Evolutionary conservation across 768 basidiomycete species (phyloP), one percentile per base, ranked within the genome.

Genomic region (Lepiota venenata): DNA sequence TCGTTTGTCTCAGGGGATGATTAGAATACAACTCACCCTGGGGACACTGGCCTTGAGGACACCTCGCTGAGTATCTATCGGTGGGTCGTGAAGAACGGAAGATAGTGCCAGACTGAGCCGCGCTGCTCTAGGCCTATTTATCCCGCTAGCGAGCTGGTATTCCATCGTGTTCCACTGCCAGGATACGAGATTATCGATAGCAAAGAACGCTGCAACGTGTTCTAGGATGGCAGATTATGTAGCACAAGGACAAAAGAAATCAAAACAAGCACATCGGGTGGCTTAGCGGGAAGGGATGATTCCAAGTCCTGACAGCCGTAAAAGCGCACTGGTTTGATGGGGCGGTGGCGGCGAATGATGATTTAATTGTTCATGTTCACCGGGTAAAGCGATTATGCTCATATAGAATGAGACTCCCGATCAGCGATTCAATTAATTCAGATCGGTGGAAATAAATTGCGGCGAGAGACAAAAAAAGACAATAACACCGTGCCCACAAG

Each of bases 71-170:
- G n/a, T 12, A 14, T 54, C 52, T 18, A 38, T 27, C 16, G 29
- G 22, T 20, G 52, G 29, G 32, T 40, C 45, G 18, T 39, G 45
- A 4, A 53, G 22, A 37, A 46, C 45, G 15, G 52, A 40, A 11
- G 52, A 47, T 15, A 35, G 44, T 40, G 52, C 44, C 22, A 46
- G 52, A 39, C 52, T 47, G 25, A 46, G 44, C 8, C 22, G 44
- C 12, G 37, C 44, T 0, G 52, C 52, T 14, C 40, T 46, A 29
- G 52, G 52, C 2, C 52, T 46, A 14, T 47, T 43, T 2, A 53
- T 47, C 7, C 44, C 52, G 14, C 37, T 22, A 10, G 22, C 40
- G 18, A 38, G 32, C 16, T 54, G 44, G 45, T 47, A 47, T 47
- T 54, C 52, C 52, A 54, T 54, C 44, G 41, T 18, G 16, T 12